Evolutionary conservation across 306 rosid genomes (phyloP).

Genomic region (Inga oerstediana): DNA sequence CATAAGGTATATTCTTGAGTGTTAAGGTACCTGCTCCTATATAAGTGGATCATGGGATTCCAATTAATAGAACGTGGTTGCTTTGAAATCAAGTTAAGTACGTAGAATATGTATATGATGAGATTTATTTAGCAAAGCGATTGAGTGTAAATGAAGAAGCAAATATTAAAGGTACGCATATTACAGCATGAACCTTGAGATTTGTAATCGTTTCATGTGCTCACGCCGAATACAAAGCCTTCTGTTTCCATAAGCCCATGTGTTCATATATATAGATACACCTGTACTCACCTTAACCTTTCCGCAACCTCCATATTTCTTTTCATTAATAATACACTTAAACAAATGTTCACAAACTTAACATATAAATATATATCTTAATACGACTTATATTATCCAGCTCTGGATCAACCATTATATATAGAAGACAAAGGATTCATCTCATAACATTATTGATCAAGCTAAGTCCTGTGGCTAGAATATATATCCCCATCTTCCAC

Average conservation of each 20-base stretch:
- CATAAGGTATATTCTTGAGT: not conserved
- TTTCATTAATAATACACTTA: not conserved
- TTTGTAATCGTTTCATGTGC: slow-evolving; percentile 39
- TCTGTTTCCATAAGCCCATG: slow-evolving; percentile 41
- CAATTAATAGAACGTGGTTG: slow-evolving; percentile 40
- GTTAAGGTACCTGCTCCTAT: not conserved
- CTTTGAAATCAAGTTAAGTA: slow-evolving; percentile 21
- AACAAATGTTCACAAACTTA: not conserved
- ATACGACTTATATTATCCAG: not conserved
- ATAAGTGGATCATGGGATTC: not conserved
- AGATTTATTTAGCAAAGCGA: slow-evolving; percentile 16
- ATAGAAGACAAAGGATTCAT: not conserved
- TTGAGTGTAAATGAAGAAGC: slow-evolving; percentile 45
- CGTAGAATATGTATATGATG: not conserved
- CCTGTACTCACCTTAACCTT: slow-evolving; percentile 41
- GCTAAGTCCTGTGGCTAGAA: not conserved
- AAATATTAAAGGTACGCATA: not conserved
- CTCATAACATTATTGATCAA: not conserved
- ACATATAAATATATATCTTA: not conserved
- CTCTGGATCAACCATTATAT: not conserved
- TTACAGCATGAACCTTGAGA: not conserved
- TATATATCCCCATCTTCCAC: not conserved
- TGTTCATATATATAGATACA: slow-evolving; percentile 37
- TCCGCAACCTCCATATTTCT: slow-evolving; percentile 31
- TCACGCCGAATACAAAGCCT: slow-evolving; percentile 27